A percentile compares a stretch with the other conserved stretches of the same genome.
Conservation (phyloP, 176 grass and related monocot genomes). For the Microstegium vimineum region DNA sequence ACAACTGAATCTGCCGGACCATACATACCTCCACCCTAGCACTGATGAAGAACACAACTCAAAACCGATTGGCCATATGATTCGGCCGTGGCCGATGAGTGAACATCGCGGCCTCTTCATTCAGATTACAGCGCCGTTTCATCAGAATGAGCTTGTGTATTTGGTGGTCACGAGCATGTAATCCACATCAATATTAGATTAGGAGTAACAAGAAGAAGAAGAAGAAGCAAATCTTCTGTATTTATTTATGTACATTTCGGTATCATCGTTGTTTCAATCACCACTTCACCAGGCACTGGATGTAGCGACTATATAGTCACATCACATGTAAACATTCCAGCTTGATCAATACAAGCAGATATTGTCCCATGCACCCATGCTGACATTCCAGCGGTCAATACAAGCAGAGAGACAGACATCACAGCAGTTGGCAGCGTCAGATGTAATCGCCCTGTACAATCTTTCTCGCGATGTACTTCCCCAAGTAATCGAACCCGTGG, state of each 20-base stretch:
- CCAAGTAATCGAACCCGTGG: conserved; percentile 80
- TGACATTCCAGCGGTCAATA: not conserved
- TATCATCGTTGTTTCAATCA: no score
- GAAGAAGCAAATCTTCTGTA: no score
- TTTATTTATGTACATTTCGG: no score
- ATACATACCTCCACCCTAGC: not conserved
- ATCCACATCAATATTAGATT: not conserved
- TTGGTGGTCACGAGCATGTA: not conserved
- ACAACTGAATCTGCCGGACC: not conserved
- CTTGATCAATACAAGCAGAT: no score
- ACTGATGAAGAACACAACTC: not conserved
- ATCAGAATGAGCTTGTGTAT: not conserved
- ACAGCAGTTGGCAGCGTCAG: conserved; percentile 28
- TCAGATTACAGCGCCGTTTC: not conserved
- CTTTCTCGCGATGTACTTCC: conserved; percentile 75
- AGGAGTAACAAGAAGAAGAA: no score
- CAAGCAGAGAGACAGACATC: not conserved
- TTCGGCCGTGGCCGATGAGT: not conserved
- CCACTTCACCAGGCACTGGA: no score
- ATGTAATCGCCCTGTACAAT: conserved; percentile 86
- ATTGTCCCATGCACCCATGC: not conserved
- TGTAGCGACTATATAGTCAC: no score
- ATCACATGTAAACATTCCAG: no score
- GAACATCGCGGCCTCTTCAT: not conserved
- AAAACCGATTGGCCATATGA: not conserved